Evolutionary conservation across 805 yeast species (phyloP), one percentile per base, ranked within the genome.

Genomic region (Diddensiella santjacobensis): DNA sequence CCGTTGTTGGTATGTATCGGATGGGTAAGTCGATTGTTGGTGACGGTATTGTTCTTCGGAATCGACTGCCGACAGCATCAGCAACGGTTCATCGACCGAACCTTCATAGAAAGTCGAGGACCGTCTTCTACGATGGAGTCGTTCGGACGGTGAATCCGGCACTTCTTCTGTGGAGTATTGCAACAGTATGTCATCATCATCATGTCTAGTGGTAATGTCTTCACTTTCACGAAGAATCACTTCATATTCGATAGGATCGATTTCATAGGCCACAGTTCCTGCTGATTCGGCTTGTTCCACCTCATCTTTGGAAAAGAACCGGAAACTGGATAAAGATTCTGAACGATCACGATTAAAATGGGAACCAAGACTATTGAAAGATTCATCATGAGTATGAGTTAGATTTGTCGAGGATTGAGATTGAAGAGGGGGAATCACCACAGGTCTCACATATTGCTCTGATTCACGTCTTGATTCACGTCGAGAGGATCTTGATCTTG

Each of bases 281-380:
- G 66, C 71, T 41, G 96, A 96, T 46, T 86, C 93, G 0, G 98
- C 97, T 44, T 76, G 72, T 58, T 84, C 90, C 40, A 91, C 83
- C 56, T 88, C 93, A 48, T 85, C 87, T 3, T 84, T 73, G 8
- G 91, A 80, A 66, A 91, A 91, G 63, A 90, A 91, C 52, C 80
- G 77, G 69, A 93, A 91, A 47, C 81, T 72, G 5, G 59, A 49
- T 4, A 51, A 42, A 5, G 57, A 50, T 22, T 58, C 58, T 0
- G 61, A 48, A 17, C 61, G 40, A 19, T 17, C 37, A 40, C 48
- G 37, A 24, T 18, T 37, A 45, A 47, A 43, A 22, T 47, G 51
- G 24, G 31, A 49, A 19, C 30, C 36, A n/a, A 18, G 26, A 10
- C 31, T 42, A 8, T 42, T 22, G 3, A 20, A 4, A 3, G 45